Evolutionary conservation across 116 monocot genomes (phyloP).

Genomic region (Trichopus zeylanicus): DNA sequence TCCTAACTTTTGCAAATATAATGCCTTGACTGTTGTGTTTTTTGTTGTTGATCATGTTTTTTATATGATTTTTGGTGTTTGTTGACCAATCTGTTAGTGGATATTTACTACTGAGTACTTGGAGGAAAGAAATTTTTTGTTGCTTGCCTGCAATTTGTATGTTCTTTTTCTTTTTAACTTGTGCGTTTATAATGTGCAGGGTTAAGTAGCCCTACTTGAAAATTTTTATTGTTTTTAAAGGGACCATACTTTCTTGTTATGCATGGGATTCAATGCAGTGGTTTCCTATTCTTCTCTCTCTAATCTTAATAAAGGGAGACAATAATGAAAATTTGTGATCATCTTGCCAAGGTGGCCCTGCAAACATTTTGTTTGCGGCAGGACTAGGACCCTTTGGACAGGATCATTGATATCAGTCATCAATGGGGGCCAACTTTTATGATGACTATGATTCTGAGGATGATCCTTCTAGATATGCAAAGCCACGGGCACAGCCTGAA

Average conservation of each 20-base stretch:
- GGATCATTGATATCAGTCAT: constrained; percentile 23
- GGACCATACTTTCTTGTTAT: neutral
- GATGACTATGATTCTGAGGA: constrained; percentile 26
- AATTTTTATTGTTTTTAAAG: neutral
- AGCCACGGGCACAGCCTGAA: constrained; percentile 32
- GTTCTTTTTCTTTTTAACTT: too few relatives aligned
- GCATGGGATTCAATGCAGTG: constrained; percentile 20
- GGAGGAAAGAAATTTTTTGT: too few relatives aligned
- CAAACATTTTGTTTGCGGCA: constrained; percentile 13
- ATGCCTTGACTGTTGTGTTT: too few relatives aligned
- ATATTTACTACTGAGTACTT: too few relatives aligned
- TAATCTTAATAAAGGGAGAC: constrained; percentile 20
- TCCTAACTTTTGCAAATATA: too few relatives aligned
- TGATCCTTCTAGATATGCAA: constrained; percentile 13
- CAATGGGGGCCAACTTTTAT: constrained; percentile 20
- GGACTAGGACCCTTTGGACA: constrained; percentile 12
- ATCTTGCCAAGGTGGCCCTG: constrained; percentile 8
- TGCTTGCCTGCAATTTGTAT: too few relatives aligned
- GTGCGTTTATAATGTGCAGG: too few relatives aligned
- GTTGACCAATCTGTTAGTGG: too few relatives aligned
- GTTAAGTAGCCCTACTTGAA: too few relatives aligned
- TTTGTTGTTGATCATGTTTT: too few relatives aligned
- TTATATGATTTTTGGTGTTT: too few relatives aligned
- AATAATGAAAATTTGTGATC: constrained; percentile 11
- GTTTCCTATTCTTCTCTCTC: constrained; percentile 45